A percentile compares a stretch with the other conserved stretches of the same genome.
Evolutionary conservation across 2,329 filamentous ascomycete species (phyloP).

Genomic region (Mycosphaerella sp.): DNA sequence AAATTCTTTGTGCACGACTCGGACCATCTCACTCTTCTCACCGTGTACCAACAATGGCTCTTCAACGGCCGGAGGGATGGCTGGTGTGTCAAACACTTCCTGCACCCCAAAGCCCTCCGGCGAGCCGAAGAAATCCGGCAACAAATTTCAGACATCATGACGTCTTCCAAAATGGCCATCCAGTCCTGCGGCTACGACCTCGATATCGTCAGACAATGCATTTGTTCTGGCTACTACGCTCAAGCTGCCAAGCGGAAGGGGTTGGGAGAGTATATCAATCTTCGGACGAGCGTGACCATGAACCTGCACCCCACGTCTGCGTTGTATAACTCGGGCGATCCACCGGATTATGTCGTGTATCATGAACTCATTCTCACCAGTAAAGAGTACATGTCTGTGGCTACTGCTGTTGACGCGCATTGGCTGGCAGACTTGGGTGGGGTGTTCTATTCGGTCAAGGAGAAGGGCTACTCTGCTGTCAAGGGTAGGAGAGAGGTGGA

Average conservation of each 20-base stretch:
- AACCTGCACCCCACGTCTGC: constrained; percentile 92
- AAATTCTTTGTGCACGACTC: constrained; percentile 99
- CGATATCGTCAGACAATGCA: constrained; percentile 91
- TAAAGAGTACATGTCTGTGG: constrained; percentile 97
- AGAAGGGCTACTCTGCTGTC: constrained; percentile 64
- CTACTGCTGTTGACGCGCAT: constrained; percentile 91
- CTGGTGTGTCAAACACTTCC: constrained; percentile 89
- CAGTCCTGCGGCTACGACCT: constrained; percentile 91
- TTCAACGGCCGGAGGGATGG: constrained; percentile 80
- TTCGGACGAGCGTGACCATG: constrained; percentile 88
- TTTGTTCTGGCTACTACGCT: constrained; percentile 97
- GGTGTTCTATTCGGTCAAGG: constrained; percentile 95
- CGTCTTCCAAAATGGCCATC: constrained; percentile 82
- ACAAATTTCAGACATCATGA: constrained; percentile 90
- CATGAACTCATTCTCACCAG: constrained; percentile 95
- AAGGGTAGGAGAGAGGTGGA: constrained; percentile 28
- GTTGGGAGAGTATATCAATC: constrained; percentile 93
- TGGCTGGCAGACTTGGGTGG: constrained; percentile 96
- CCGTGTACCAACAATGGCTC: constrained; percentile 95
- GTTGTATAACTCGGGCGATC: constrained; percentile 84
- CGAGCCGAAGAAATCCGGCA: constrained; percentile 91
- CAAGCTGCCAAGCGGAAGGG: constrained; percentile 95
- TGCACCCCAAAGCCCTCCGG: constrained; percentile 89
- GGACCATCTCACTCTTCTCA: constrained; percentile 89
- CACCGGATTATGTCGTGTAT: constrained; percentile 96